Conservation (phyloP, 768 basidiomycete species). For the Calocybe gangraenosa region DNA sequence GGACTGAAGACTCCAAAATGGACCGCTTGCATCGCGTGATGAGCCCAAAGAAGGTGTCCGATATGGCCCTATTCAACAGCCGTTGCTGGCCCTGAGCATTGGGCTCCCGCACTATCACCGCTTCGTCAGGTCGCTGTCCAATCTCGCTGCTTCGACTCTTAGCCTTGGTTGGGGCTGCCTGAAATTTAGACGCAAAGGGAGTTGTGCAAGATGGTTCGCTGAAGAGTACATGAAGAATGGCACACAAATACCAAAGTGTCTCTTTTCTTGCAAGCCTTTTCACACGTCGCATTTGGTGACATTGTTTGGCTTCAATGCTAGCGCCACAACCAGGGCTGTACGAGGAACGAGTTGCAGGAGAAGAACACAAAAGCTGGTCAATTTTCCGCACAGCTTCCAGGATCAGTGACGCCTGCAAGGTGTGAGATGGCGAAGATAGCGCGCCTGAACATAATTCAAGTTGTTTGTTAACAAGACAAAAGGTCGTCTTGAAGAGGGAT, state of each 20-base stretch:
- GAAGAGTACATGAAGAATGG: conserved; percentile 35
- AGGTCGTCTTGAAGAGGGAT: conserved; percentile 22
- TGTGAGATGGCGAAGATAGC: conserved; percentile 15
- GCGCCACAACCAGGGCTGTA: conserved; percentile 3
- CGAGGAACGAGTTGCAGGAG: neutral
- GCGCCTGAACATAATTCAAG: conserved; percentile 4
- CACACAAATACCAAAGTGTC: conserved; percentile 50
- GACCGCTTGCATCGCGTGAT: conserved; percentile 13
- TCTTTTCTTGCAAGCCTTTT: conserved; percentile 43
- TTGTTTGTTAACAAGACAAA: conserved; percentile 12
- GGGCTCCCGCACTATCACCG: neutral
- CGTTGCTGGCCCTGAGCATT: neutral
- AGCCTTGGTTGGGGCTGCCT: neutral
- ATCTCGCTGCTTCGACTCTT: neutral
- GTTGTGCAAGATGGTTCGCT: conserved; percentile 2
- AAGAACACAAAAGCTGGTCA: conserved; percentile 23
- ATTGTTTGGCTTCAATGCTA: conserved; percentile 1
- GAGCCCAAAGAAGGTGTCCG: conserved; percentile 13
- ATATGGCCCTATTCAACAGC: conserved; percentile 12
- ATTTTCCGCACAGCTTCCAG: conserved; percentile 37
- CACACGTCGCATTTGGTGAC: conserved; percentile 23
- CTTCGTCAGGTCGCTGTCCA: neutral
- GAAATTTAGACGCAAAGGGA: neutral
- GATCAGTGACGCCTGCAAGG: conserved; percentile 26
- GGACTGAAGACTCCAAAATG: neutral